phyloP scores from a whole-genome alignment of 495 filamentous ascomycete species.

The Aspergillus wentii region DNA sequence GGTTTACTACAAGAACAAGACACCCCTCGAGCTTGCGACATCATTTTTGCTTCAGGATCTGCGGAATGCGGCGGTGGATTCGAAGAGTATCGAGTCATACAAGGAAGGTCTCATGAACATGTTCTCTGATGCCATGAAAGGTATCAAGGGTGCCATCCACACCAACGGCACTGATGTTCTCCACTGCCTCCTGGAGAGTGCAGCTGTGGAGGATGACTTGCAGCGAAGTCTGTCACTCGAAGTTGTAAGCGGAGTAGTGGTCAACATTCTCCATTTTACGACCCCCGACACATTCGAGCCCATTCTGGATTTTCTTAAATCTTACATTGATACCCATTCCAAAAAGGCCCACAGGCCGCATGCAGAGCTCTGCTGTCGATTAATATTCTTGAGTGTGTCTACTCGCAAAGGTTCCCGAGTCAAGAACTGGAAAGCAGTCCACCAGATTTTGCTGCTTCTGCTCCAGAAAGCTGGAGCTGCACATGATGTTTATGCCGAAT shows the following conservation, averaged over 20 bases:
- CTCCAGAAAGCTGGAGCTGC: constrained; percentile 40
- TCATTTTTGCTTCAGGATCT: constrained; percentile 66
- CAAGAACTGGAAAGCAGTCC: constrained; percentile 61
- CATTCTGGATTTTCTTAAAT: constrained; percentile 52
- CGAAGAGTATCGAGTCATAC: constrained; percentile 52
- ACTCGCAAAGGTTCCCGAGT: constrained; percentile 77
- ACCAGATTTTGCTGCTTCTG: constrained; percentile 51
- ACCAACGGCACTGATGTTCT: constrained; percentile 73
- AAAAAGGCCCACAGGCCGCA: constrained; percentile 29
- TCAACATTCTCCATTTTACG: constrained; percentile 77
- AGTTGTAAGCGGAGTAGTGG: constrained; percentile 67
- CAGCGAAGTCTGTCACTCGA: constrained; percentile 46
- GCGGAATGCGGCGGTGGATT: constrained; percentile 42
- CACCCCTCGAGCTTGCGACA: constrained; percentile 62
- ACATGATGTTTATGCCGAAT: constrained; percentile 35
- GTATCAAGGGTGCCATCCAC: constrained; percentile 72
- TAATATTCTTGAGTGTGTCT: constrained; percentile 64
- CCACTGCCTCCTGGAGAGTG: constrained; percentile 49
- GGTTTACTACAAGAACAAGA: constrained; percentile 62
- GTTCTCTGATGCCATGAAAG: constrained; percentile 83
- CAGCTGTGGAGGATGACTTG: constrained; percentile 46
- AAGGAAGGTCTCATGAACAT: constrained; percentile 85
- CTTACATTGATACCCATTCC: constrained; percentile 37
- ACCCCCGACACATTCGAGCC: constrained; percentile 59
- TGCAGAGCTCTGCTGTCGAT: constrained; percentile 48